Evolutionary conservation across 352 stramenopile genomes (phyloP), one percentile per base, ranked within the genome.

Genomic region (Pelagophyceae sp.): DNA sequence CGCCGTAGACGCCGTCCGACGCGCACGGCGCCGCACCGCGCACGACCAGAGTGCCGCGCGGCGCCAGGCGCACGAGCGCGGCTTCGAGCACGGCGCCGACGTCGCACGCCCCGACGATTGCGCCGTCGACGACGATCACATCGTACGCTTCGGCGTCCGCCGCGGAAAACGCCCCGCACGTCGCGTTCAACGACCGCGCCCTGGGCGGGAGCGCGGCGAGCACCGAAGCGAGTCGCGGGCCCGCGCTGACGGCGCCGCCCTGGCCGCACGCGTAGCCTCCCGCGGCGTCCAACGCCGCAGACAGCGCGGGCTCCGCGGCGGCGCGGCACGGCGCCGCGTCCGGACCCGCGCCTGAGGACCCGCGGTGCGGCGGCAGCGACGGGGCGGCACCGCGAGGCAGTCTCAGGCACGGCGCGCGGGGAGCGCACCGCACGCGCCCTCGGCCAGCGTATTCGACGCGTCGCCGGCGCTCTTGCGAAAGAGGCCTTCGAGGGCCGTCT

Each of bases 61-160:
- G 61, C 5, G 58, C 23, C 5, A 71, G 31, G 33, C 3, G 3
- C 11, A 1, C 5, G 33, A 71, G 33, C n/a, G 15, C 61, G 29
- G n/a, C n/a, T 1, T 71, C 61, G 31, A 37, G n/a, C 3, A 31
- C 61, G 25, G 15, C 60, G 5, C 11, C 31, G 25, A 67, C 11
- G 25, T 67, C 60, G 31, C 60, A 67, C 11, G 33, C 80, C 35
- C 51, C 45, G 29, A 61, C 50, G 2, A 40, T 72, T 76, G 37
- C 61, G 51, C 31, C 63, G 31, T 76, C 63, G 3, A 71, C 50
- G 23, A 72, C 69, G 45, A 33, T 33, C 17, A 78, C 45, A 54
- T 54, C 45, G 23, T 54, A 11, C 11, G 11, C 45, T 23, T 54
- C 45, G 45, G 11, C 45, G 45, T n/a, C 45, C 45, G 45, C 45